A percentile compares a stretch with the other conserved stretches of the same genome.
phyloP scores from a whole-genome alignment of 176 grass and related monocot genomes.

The Musa itinerans region DNA sequence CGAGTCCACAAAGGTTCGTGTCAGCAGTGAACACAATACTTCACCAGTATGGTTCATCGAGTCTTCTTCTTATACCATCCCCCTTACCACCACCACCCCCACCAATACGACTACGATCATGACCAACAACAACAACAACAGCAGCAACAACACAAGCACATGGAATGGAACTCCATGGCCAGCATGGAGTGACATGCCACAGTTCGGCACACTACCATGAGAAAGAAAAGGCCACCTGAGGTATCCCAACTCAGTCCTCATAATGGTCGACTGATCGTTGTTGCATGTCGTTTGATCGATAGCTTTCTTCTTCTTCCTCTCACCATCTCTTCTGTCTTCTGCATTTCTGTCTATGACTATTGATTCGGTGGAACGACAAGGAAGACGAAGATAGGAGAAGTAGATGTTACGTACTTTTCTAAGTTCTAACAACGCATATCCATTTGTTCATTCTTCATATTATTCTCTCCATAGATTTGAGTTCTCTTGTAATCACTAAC shows the following conservation, averaged over 20 bases:
- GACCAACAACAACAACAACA: slow-evolving; percentile 19
- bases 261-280: background rate
- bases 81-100: background rate
- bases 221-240: background rate
- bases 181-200: slow-evolving; percentile 37
- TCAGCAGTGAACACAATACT: background rate
- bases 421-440: background rate
- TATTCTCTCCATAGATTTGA: background rate
- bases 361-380: background rate
- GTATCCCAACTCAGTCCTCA: background rate
- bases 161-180: slow-evolving; percentile 23
- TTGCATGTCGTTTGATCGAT: no score
- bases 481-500: background rate
- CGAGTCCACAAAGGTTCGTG: slow-evolving; percentile 4
- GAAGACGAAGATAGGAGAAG: background rate
- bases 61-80: slow-evolving; percentile 6
- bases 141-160: slow-evolving; percentile 10
- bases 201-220: slow-evolving; percentile 29
- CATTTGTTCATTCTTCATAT: slow-evolving; percentile 1
- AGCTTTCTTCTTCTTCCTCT: no score
- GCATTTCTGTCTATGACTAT: background rate
- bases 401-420: background rate
- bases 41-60: slow-evolving; percentile 19
- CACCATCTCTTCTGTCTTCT: background rate
- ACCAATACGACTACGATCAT: slow-evolving; percentile 1